Percentiles rank a stretch among this genome's conserved stretches.
These are phyloP conservation scores for Pichia cactophila DNA, from an alignment of 1,139 yeast genomes.

Conservation along the genomic window DNA sequence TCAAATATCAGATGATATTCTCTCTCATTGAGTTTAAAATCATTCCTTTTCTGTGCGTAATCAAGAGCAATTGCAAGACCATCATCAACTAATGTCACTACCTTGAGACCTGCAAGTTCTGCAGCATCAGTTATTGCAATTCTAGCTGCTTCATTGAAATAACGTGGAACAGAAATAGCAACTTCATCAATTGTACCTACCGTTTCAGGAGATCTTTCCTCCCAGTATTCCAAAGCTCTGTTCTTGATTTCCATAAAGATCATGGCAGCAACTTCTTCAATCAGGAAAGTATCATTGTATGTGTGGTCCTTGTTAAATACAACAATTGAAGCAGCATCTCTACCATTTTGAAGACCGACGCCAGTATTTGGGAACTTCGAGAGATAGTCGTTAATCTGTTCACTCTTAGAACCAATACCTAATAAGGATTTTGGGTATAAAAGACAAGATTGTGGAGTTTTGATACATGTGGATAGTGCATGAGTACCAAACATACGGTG, in stretches of 20 bases:
- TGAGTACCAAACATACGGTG: constrained; percentile 68
- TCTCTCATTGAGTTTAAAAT: constrained; percentile 31
- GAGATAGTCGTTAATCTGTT: constrained; percentile 38
- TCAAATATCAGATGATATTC: constrained; percentile 75
- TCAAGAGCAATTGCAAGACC: constrained; percentile 87
- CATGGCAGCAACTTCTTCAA: constrained; percentile 89
- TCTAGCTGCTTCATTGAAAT: constrained; percentile 57
- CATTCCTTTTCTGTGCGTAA: constrained; percentile 47
- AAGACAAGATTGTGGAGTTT: constrained; percentile 68
- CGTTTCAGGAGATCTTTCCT: constrained; percentile 33
- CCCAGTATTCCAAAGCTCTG: constrained; percentile 52
- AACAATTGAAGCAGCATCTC: constrained; percentile 51
- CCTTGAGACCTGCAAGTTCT: constrained; percentile 58
- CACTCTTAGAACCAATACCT: constrained; percentile 53
- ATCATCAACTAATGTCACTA: constrained; percentile 72
- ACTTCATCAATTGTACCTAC: constrained; percentile 47
- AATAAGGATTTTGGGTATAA: constrained; percentile 62
- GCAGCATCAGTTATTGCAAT: constrained; percentile 68
- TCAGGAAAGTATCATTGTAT: constrained; percentile 19
- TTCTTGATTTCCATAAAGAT: constrained; percentile 54
- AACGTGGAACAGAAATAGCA: constrained; percentile 74
- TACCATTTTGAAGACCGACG: constrained; percentile 38
- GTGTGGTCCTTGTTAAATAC: constrained; percentile 32
- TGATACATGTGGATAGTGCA: constrained; percentile 60
- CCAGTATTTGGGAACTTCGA: constrained; percentile 55